Evolutionary conservation across 2,329 filamentous ascomycete species (phyloP).

Genomic region (Alternaria gaisen): DNA sequence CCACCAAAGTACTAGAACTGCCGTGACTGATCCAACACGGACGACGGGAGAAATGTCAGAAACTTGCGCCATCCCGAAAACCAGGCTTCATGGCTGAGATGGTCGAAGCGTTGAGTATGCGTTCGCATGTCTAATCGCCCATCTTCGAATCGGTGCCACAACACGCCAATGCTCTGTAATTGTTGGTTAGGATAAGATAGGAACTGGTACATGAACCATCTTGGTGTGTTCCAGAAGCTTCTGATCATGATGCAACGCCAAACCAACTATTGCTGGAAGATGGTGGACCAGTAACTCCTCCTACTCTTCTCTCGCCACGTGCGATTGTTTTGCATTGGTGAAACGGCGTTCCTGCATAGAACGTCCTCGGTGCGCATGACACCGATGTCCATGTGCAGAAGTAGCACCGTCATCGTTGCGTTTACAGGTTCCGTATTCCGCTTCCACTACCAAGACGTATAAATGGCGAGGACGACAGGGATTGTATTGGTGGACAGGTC

Average conservation of each 20-base stretch:
- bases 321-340: conserved; percentile 11
- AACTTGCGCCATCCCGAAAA: conserved; percentile 18
- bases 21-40: conserved; percentile 3
- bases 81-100: conserved; percentile 7
- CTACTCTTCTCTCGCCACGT: neutral
- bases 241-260: neutral
- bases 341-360: conserved; percentile 3
- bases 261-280: conserved; percentile 11
- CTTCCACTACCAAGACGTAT: neutral
- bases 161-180: neutral
- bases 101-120: conserved; percentile 1
- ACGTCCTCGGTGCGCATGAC: neutral
- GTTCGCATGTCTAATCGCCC: conserved; percentile 12
- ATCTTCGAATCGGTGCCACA: conserved; percentile 17
- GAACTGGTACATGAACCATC: conserved; percentile 2
- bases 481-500: conserved; percentile 6
- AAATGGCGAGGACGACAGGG: neutral
- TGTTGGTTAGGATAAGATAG: neutral
- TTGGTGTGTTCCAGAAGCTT: conserved; percentile 18
- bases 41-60: conserved; percentile 7
- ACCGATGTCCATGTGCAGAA: neutral
- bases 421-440: conserved; percentile 9
- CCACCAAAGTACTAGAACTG: neutral
- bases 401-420: neutral
- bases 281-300: neutral